Base-by-base conservation (phyloP, 768 basidiomycete genomes). In the Suillus clintonianus region DNA sequence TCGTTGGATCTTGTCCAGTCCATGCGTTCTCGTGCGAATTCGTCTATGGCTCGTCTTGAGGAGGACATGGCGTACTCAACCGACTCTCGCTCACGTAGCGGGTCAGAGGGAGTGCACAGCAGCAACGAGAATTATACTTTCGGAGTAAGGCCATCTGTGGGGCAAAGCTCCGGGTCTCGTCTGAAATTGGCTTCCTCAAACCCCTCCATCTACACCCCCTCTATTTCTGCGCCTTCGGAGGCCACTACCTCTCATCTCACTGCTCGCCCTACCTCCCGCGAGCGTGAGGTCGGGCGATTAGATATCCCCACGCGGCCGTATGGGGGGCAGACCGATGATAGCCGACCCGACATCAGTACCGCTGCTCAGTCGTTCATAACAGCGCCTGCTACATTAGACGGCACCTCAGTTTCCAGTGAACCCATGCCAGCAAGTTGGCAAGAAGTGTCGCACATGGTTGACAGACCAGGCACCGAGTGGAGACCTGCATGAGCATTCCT, bases 61-160 rank as follows among this genome's bases (percentile, higher is more conserved):
- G 87, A 88, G 62, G 85, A 85, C 54, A 70, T 71, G 53, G 67
- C 71, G 61, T 78, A 74, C 65, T 63, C 70, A 37, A 77, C 81
- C 13, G 77, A 77, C 68, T 73, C 74, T 3, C 73, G 67, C 8
- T 78, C 77, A 14, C 70, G 65, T 58, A 77, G 81, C 36, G 86
- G 85, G 30, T 82, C 80, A 59, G 80, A 82, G 42, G 83, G 81
- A 47, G 70, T 78, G 22, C 74, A 76, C 59, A 83, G 81, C 67
- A 85, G 82, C 54, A 80, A 81, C 0, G 89, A 91, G 70, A 90
- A 90, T 71, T 82, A 91, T 72, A 92, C 91, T 10, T 93, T 92
- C 75, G 91, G 91, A 14, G 56, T 57, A 17, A 57, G 17, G 17
- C 39, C 56, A 57, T 24, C 24, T 41, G 11, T 41, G 5, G 55